These are phyloP conservation scores for Leccinum truebloodii DNA, from an alignment of 768 basidiomycete species.

Conservation along the genomic window DNA sequence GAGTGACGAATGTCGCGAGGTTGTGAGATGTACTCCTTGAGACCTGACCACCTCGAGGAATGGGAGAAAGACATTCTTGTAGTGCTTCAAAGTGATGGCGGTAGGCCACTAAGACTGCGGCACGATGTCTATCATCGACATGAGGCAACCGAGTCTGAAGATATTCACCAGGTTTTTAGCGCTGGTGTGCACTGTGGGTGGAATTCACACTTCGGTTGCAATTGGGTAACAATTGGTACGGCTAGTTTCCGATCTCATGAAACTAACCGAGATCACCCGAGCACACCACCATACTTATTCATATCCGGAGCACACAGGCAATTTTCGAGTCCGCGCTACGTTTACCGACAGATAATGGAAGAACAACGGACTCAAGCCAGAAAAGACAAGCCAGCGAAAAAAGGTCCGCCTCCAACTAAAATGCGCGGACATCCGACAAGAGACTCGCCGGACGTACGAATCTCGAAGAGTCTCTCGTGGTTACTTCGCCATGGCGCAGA, in stretches of 20 bases:
- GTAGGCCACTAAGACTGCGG: conserved; percentile 6
- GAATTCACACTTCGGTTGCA: neutral
- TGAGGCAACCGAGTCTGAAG: conserved; percentile 1
- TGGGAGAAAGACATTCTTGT: conserved; percentile 31
- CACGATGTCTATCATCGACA: conserved; percentile 6
- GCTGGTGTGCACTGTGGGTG: neutral
- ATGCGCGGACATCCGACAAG: conserved; percentile 53
- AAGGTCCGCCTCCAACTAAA: conserved; percentile 37
- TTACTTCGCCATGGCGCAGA: conserved; percentile 89
- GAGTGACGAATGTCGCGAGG: conserved; percentile 39
- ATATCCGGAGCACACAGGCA: neutral
- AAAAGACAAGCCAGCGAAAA: conserved; percentile 9
- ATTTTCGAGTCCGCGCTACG: conserved; percentile 4
- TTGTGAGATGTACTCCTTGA: conserved; percentile 53
- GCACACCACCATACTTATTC: neutral
- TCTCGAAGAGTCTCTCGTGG: conserved; percentile 89
- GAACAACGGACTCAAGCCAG: conserved; percentile 6
- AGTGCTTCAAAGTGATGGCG: conserved; percentile 4
- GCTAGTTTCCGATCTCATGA: too few species aligned
- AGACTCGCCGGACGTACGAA: conserved; percentile 66
- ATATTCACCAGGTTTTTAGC: neutral
- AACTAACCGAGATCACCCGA: neutral
- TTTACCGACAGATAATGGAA: conserved; percentile 10
- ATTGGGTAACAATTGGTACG: conserved; percentile 3
- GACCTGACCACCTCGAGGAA: conserved; percentile 33